phyloP scores from a whole-genome alignment of 495 filamentous ascomycete genomes.

The Hypomontagnella submonticulosa region DNA sequence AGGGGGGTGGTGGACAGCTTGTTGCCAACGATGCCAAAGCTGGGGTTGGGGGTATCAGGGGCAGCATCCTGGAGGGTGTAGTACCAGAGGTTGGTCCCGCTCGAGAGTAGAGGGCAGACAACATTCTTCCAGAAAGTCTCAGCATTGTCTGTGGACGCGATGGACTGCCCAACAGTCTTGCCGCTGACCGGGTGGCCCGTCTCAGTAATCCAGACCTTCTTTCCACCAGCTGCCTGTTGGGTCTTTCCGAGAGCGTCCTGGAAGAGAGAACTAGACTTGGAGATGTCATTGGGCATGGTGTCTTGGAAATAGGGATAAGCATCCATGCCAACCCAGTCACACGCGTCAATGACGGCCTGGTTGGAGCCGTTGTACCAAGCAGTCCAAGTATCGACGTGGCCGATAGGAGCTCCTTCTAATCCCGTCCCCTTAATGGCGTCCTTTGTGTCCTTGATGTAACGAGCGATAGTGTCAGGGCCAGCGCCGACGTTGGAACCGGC shows the following conservation, averaged over 20 bases:
- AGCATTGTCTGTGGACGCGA: slow-evolving; percentile 74
- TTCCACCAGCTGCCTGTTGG: slow-evolving; percentile 66
- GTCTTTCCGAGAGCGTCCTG: slow-evolving; percentile 69
- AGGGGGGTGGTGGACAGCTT: slow-evolving; percentile 63
- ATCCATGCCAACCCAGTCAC: slow-evolving; percentile 83
- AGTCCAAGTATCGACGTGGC: slow-evolving; percentile 95
- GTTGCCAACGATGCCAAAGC: slow-evolving; percentile 71
- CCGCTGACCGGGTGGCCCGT: slow-evolving; percentile 87
- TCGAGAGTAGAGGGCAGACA: slow-evolving; percentile 75
- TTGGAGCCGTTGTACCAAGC: slow-evolving; percentile 82
- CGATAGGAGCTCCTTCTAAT: slow-evolving; percentile 68
- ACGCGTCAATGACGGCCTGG: slow-evolving; percentile 71
- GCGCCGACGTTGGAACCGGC: slow-evolving; percentile 61
- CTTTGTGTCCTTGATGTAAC: slow-evolving; percentile 74
- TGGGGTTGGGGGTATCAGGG: slow-evolving; percentile 67
- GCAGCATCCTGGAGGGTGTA: slow-evolving; percentile 77
- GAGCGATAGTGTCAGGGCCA: slow-evolving; percentile 66
- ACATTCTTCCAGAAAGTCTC: slow-evolving; percentile 83
- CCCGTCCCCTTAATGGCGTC: slow-evolving; percentile 66
- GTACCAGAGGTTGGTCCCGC: slow-evolving; percentile 75
- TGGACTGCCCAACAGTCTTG: slow-evolving; percentile 65
- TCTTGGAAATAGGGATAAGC: slow-evolving; percentile 80
- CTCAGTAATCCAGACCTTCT: slow-evolving; percentile 89
- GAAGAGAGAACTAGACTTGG: slow-evolving; percentile 70
- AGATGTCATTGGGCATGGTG: slow-evolving; percentile 73